phyloP scores from a whole-genome alignment of 2,329 filamentous ascomycete genomes.

The Phyllosticta citriasiana region DNA sequence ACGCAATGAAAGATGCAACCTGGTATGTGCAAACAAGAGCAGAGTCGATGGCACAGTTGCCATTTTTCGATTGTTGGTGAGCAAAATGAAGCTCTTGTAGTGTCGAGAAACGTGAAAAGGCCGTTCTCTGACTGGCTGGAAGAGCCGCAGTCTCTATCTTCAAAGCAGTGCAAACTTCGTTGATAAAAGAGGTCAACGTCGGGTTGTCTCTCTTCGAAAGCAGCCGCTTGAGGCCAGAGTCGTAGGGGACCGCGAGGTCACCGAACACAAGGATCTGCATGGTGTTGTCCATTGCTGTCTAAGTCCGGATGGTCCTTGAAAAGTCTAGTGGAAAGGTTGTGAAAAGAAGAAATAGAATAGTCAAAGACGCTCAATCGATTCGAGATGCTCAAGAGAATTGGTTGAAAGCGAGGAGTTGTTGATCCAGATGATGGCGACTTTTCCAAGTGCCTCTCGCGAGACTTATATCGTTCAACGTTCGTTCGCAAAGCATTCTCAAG shows the following conservation, averaged over 20 bases:
- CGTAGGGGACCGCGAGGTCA: conserved; percentile 6
- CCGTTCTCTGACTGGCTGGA: background rate
- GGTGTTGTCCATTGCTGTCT: conserved; percentile 11
- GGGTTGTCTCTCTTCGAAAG: conserved; percentile 1
- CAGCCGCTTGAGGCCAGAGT: conserved; percentile 3
- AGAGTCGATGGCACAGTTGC: background rate
- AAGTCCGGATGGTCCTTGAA: conserved; percentile 5
- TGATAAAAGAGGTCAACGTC: background rate
- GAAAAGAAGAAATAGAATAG: background rate
- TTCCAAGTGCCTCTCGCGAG: too few relatives aligned
- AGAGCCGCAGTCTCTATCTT: background rate
- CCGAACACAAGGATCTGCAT: conserved; percentile 11
- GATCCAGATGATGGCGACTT: background rate
- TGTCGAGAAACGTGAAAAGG: background rate
- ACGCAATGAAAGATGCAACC: background rate
- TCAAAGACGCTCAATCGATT: background rate
- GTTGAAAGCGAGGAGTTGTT: background rate
- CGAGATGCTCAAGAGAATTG: background rate
- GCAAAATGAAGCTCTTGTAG: background rate
- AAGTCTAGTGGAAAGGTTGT: conserved; percentile 1
- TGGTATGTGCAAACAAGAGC: background rate
- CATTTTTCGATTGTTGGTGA: background rate
- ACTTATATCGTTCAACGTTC: too few relatives aligned
- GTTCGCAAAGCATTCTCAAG: too few relatives aligned
- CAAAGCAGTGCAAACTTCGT: background rate